A percentile compares a stretch with the other conserved stretches of the same genome.
phyloP scores from a whole-genome alignment of 2,329 filamentous ascomycete species.

The Aquanectria penicillioides region DNA sequence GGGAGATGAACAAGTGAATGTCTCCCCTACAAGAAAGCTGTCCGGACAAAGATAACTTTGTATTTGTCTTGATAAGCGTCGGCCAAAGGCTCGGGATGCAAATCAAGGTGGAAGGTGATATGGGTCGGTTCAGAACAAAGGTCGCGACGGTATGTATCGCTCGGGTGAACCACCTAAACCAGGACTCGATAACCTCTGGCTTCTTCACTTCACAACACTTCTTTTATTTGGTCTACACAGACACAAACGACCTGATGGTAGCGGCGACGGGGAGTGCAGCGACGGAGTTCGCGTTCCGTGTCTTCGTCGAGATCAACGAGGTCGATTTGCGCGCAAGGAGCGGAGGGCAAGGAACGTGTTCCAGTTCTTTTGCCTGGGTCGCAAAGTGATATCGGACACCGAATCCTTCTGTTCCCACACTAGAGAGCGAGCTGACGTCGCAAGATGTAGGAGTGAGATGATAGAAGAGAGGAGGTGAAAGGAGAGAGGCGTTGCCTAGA shows the following conservation, averaged over 20 bases:
- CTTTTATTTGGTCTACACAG: slow-evolving; percentile 51
- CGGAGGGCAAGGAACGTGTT: slow-evolving; percentile 54
- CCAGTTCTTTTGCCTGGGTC: slow-evolving; percentile 51
- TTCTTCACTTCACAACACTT: slow-evolving; percentile 47
- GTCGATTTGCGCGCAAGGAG: slow-evolving; percentile 47
- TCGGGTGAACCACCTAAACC: slow-evolving; percentile 29
- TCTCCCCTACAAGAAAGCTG: slow-evolving; percentile 76
- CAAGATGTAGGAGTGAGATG: slow-evolving; percentile 28
- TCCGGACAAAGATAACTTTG: slow-evolving; percentile 39
- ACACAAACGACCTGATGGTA: slow-evolving; percentile 46
- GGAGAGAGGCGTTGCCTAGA: slow-evolving; percentile 24
- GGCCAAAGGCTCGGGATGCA: slow-evolving; percentile 34
- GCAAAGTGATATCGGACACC: slow-evolving; percentile 41
- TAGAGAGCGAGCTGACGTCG: slow-evolving; percentile 37
- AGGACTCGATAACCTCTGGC: slow-evolving; percentile 31
- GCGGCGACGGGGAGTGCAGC: slow-evolving; percentile 44
- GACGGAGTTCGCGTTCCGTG: slow-evolving; percentile 48
- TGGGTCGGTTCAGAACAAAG: slow-evolving; percentile 8
- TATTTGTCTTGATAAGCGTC: slow-evolving; percentile 33
- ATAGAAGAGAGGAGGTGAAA: slow-evolving; percentile 19
- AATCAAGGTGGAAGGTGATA: slow-evolving; percentile 25
- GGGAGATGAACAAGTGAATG: slow-evolving; percentile 99
- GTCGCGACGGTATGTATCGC: slow-evolving; percentile 16
- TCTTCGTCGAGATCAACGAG: slow-evolving; percentile 48
- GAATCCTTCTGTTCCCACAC: slow-evolving; percentile 31